Base-by-base conservation (phyloP, 1,139 yeast genomes). In the Debaryomyces subglobosus region DNA sequence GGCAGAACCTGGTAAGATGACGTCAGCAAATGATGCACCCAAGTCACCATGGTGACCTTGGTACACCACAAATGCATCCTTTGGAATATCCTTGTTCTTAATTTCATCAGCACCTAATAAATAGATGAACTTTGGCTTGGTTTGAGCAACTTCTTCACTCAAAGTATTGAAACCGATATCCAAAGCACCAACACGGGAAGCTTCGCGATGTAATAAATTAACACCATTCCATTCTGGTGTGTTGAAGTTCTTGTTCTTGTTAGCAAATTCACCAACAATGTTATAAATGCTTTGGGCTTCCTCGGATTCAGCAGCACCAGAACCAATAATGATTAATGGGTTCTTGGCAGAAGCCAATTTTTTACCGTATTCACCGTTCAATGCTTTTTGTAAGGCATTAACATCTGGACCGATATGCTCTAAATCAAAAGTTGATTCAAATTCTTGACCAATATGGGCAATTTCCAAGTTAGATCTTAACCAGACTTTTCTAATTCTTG, bases 21-120 rank as follows among this genome's bases (percentile, higher is more conserved):
- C 96, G 65, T 89, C 96, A 43, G 96, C 96, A 60, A 83, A 81
- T 16, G 94, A 86, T 29, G 96, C 96, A 59, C 96, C 96, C 35
- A 81, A 68, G 59, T 89, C 96, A 73, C 96, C 96, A 69, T 89
- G 96, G 69, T 89, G 96, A 49, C 96, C 96, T 72, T 89, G 92
- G 72, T 89, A 89, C 48, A 89, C 85, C 34, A 89, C 96, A 66
- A 89, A 89, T 9, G 96, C 91, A 65, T 89, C 95, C 67, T 78
- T 76, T 58, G 96, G 96, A 60, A 89, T 82, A 52, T 86, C 89
- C 49, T 78, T 72, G 55, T 85, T 81, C 23, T 78, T 71, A 55
- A 89, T 68, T 71, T 89, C 96, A 68, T 89, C 96, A 39, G 96
- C 96, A 44, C 94, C 95, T 49, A 89, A 78, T 62, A 89, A 77